Evolutionary conservation across 2,329 filamentous ascomycete genomes (phyloP).

Genomic region (Stromatinia cepivora): DNA sequence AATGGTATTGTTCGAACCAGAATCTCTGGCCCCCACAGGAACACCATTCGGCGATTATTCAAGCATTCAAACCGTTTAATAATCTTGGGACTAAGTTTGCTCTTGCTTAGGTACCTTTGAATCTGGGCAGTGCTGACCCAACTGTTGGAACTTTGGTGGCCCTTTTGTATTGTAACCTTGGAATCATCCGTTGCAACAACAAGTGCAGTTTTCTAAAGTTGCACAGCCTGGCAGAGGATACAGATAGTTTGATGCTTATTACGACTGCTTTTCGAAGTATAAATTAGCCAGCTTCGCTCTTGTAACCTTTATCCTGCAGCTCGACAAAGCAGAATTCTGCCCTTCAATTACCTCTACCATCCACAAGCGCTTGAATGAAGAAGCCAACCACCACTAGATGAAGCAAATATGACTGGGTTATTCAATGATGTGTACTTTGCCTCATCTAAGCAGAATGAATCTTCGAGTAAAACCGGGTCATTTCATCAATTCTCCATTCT

Average conservation of each 20-base stretch:
- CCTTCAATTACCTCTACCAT: constrained; percentile 1
- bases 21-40: no score
- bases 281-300: background rate
- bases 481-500: constrained; percentile 9
- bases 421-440: constrained; percentile 6
- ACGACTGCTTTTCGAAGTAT: background rate
- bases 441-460: background rate
- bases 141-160: background rate
- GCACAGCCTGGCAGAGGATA: background rate
- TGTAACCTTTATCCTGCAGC: no score
- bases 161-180: constrained; percentile 6
- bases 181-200: constrained; percentile 1
- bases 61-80: background rate
- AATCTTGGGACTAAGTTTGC: background rate
- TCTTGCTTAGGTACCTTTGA: background rate
- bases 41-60: background rate
- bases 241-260: background rate
- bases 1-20: no score
- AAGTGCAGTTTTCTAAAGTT: background rate
- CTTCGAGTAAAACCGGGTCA: background rate
- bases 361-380: background rate
- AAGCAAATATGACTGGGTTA: background rate
- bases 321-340: background rate
- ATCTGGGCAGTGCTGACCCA: background rate
- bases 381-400: background rate